Evolutionary conservation across 441 rosid genomes (phyloP).

Genomic region (Populus hybrid): DNA sequence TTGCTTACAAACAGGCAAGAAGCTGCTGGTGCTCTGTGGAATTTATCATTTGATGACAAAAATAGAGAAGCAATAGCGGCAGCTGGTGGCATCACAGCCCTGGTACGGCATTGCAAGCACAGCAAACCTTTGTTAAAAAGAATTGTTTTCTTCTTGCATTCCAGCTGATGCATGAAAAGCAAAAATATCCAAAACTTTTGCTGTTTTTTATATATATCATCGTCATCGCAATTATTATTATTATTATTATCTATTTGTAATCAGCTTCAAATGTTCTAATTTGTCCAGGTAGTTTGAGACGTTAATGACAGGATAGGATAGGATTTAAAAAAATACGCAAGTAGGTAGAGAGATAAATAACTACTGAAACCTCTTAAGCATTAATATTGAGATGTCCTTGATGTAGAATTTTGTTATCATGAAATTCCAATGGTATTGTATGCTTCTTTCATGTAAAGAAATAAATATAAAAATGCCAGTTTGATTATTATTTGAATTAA

Average conservation of each 20-base stretch:
- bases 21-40: constrained; percentile 63
- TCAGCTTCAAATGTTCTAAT: no score
- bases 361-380: no score
- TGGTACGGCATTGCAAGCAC: constrained; percentile 32
- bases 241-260: no score
- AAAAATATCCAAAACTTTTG: background rate
- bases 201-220: no score
- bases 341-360: no score
- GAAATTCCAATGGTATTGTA: background rate
- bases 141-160: background rate
- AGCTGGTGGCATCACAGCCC: constrained; percentile 53
- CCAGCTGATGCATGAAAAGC: background rate
- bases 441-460: background rate
- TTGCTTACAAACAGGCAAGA: constrained; percentile 38
- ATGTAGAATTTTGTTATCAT: background rate
- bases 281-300: no score
- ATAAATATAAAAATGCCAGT: background rate
- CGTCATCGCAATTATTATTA: no score
- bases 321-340: no score
- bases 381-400: background rate
- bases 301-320: no score
- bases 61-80: constrained; percentile 58
- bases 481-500: background rate
- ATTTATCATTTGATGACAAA: constrained; percentile 54
- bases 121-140: background rate